These are phyloP conservation scores for Rhizodiscina lignyota DNA, from an alignment of 495 filamentous ascomycete genomes.

Conservation along the genomic window DNA sequence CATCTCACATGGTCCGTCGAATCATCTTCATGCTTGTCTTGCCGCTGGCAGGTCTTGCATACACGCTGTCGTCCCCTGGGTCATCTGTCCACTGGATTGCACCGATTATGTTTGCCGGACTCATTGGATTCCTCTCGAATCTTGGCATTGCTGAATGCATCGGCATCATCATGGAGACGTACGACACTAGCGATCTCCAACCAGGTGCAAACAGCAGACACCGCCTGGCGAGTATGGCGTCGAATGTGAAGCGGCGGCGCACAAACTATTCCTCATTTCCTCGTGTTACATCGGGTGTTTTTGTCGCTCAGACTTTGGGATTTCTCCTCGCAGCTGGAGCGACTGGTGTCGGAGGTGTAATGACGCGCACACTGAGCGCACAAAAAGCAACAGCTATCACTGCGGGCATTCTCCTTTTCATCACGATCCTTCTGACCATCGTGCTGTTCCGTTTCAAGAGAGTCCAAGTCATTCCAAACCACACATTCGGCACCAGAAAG, in stretches of 20 bases:
- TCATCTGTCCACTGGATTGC: conserved; percentile 37
- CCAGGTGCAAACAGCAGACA: conserved; percentile 40
- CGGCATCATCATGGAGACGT: conserved; percentile 65
- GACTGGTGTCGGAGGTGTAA: conserved; percentile 41
- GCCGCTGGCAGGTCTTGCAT: conserved; percentile 45
- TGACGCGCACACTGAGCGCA: conserved; percentile 46
- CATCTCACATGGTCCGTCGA: conserved; percentile 48
- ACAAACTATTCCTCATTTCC: conserved; percentile 54
- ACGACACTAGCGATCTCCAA: conserved; percentile 59
- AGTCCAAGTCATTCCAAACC: conserved; percentile 46
- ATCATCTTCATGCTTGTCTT: conserved; percentile 47
- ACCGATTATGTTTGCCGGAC: conserved; percentile 47
- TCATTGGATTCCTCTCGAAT: conserved; percentile 50
- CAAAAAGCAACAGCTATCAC: conserved; percentile 45
- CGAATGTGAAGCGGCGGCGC: conserved; percentile 32
- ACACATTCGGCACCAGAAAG: conserved; percentile 26
- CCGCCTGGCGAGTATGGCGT: conserved; percentile 26
- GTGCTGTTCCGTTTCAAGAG: conserved; percentile 44
- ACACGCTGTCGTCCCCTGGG: conserved; percentile 45
- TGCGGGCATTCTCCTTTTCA: conserved; percentile 40
- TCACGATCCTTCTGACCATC: conserved; percentile 42
- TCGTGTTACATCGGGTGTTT: conserved; percentile 53
- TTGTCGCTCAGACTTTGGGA: conserved; percentile 45
- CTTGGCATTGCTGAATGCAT: conserved; percentile 62
- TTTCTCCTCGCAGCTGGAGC: conserved; percentile 49